These are phyloP conservation scores for Aureobasidium namibiae DNA, from an alignment of 2,329 filamentous ascomycete genomes.

Conservation along the genomic window DNA sequence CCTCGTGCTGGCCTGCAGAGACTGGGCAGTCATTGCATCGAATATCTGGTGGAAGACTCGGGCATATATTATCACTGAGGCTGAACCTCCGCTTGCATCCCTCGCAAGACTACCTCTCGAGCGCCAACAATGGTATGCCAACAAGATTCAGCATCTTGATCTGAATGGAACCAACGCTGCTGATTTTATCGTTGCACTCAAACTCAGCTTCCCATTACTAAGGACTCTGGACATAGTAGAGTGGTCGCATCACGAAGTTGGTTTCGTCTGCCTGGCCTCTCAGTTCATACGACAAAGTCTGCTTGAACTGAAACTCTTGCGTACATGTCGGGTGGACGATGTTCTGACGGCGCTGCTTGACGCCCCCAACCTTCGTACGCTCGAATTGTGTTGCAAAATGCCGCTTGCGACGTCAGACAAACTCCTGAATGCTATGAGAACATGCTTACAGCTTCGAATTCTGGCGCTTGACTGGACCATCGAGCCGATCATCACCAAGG, in stretches of 20 bases:
- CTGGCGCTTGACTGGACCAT: neutral
- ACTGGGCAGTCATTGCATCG: neutral
- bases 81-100: neutral
- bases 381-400: neutral
- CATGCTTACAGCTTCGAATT: neutral
- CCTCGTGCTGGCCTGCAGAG: neutral
- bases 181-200: neutral
- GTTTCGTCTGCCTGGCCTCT: neutral
- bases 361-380: neutral
- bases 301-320: neutral
- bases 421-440: neutral
- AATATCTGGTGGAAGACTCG: neutral
- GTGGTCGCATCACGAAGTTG: neutral
- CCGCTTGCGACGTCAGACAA: neutral
- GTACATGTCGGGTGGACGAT: neutral
- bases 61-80: neutral
- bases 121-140: neutral
- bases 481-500: neutral
- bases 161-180: neutral
- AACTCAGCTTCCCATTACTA: neutral
- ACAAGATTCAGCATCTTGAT: neutral
- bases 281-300: neutral
- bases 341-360: neutral
- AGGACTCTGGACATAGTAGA: neutral
- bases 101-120: neutral